Conservation (phyloP, 345 rosid species). For the Citropsis articulata region DNA sequence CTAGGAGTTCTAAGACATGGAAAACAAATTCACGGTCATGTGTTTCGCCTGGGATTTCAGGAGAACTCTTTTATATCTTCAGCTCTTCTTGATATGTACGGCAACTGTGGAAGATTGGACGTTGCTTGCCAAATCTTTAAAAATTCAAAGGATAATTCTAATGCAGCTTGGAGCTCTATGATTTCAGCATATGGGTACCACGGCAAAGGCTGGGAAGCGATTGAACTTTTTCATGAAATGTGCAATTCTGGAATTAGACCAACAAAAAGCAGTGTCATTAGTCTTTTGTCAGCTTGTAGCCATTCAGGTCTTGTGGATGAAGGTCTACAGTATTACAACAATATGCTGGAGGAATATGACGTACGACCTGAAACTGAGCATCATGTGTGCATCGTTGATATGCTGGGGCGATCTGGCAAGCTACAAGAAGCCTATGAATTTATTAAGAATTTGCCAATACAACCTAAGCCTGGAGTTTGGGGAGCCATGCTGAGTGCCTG, state of each 20-base stretch:
- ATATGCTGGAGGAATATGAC: slow-evolving; percentile 36
- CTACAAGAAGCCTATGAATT: slow-evolving; percentile 51
- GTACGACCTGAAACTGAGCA: slow-evolving; percentile 48
- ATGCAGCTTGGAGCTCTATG: slow-evolving; percentile 47
- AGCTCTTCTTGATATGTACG: slow-evolving; percentile 56
- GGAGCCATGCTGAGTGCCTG: slow-evolving; percentile 63
- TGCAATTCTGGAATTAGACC: slow-evolving; percentile 27
- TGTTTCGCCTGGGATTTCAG: slow-evolving; percentile 36
- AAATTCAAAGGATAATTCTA: slow-evolving; percentile 29
- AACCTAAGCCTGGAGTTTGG: slow-evolving; percentile 44
- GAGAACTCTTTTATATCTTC: slow-evolving; percentile 42
- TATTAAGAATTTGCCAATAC: slow-evolving; percentile 29
- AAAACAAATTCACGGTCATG: slow-evolving; percentile 46
- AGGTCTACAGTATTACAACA: slow-evolving; percentile 42
- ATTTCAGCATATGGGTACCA: slow-evolving; percentile 56
- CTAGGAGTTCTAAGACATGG: slow-evolving; percentile 48
- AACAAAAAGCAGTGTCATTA: slow-evolving; percentile 46
- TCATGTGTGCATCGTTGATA: slow-evolving; percentile 44
- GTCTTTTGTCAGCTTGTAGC: slow-evolving; percentile 53
- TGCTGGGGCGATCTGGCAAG: slow-evolving; percentile 58
- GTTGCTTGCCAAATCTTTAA: slow-evolving; percentile 35
- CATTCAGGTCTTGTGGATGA: slow-evolving; percentile 47
- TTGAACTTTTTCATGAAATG: slow-evolving; percentile 44
- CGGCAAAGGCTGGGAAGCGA: slow-evolving; percentile 46
- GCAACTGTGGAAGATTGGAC: slow-evolving; percentile 49